Evolutionary conservation across 345 rosid species (phyloP).

Genomic region (Populus nigra): DNA sequence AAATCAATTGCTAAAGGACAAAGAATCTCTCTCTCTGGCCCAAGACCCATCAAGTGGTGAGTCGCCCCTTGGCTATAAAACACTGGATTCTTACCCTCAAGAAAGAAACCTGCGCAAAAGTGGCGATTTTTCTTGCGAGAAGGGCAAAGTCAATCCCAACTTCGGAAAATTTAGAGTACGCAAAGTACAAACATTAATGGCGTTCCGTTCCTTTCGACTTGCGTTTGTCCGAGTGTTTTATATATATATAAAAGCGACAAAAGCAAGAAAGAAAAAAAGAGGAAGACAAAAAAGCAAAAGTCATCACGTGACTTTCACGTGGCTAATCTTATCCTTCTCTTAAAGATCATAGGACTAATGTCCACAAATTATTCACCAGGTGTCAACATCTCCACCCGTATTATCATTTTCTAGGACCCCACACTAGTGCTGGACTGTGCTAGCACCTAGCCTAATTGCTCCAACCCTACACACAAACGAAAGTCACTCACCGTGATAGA

Average conservation of each 20-base stretch:
- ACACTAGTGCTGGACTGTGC: background rate
- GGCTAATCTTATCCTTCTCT: constrained; percentile 36
- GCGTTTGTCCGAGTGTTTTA: background rate
- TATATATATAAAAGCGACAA: no score
- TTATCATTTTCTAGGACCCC: constrained; percentile 2
- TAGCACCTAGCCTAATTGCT: background rate
- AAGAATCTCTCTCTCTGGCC: background rate
- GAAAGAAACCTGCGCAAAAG: background rate
- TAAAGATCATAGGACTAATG: constrained; percentile 14
- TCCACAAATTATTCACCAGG: constrained; percentile 35
- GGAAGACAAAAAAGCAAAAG: constrained; percentile 4
- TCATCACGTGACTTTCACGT: constrained; percentile 37
- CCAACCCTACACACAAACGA: background rate
- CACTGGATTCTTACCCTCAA: background rate
- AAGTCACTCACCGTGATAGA: constrained; percentile 42
- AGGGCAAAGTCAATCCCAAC: background rate
- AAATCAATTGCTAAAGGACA: background rate
- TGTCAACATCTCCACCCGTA: constrained; percentile 28
- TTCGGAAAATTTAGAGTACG: background rate
- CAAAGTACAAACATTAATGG: background rate
- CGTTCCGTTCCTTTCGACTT: background rate
- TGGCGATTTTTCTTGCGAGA: background rate
- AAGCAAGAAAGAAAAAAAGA: background rate
- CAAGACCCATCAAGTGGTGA: background rate
- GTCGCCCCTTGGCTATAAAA: background rate